These are phyloP conservation scores for Boletus sp. DNA, from an alignment of 1,284 basidiomycete species.

Conservation along the genomic window DNA sequence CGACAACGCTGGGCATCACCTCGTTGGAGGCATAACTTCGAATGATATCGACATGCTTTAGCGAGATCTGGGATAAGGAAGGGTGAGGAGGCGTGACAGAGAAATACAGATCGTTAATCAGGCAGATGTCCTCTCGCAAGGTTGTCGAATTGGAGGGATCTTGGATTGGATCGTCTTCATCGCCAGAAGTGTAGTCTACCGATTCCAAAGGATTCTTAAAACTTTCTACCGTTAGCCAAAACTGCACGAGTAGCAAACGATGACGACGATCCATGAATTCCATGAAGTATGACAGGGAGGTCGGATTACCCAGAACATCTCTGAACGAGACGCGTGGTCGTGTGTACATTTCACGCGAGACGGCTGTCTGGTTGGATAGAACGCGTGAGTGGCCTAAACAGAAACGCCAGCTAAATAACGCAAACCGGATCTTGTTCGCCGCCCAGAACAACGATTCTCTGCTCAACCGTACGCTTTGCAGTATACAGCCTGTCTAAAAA, in stretches of 20 bases:
- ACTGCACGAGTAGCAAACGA: constrained; percentile 85
- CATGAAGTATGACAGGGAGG: constrained; percentile 92
- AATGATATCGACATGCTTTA: constrained; percentile 66
- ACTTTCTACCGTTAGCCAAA: constrained; percentile 95
- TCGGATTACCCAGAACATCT: constrained; percentile 81
- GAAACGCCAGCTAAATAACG: not conserved
- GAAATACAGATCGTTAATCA: constrained; percentile 87
- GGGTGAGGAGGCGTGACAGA: constrained; percentile 54
- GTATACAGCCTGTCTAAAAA: constrained; percentile 86
- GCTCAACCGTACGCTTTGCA: constrained; percentile 82
- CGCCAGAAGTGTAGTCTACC: constrained; percentile 66
- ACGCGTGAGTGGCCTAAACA: constrained; percentile 1
- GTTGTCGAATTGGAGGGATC: constrained; percentile 57
- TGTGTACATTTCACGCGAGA: constrained; percentile 38
- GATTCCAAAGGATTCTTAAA: constrained; percentile 95
- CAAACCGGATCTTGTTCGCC: constrained; percentile 61
- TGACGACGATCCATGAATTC: constrained; percentile 94
- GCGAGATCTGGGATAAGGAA: constrained; percentile 61
- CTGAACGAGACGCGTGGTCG: constrained; percentile 54
- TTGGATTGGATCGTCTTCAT: constrained; percentile 62
- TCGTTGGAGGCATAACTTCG: constrained; percentile 60
- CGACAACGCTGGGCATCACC: constrained; percentile 40
- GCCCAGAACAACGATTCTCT: constrained; percentile 77
- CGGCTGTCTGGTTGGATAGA: constrained; percentile 29
- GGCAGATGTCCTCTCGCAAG: constrained; percentile 78